Evolutionary conservation across 2,329 filamentous ascomycete genomes (phyloP).

Genomic region (Talaromyces marneffei): DNA sequence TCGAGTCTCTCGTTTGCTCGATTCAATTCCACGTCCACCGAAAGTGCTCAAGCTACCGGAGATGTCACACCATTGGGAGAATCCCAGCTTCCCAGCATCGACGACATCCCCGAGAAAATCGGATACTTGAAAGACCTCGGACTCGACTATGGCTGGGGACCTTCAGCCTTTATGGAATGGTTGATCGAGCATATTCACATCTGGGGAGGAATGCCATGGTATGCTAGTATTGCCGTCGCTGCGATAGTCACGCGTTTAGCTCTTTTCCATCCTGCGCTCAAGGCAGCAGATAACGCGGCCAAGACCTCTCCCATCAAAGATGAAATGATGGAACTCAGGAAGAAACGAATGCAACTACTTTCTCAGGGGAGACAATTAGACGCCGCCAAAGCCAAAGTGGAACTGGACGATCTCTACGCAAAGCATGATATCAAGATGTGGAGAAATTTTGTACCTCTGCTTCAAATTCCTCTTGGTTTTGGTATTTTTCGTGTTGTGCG

Average conservation of each 20-base stretch:
- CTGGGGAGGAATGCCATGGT: slow-evolving; percentile 72
- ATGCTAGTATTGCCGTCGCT: slow-evolving; percentile 62
- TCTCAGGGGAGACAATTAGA: slow-evolving; percentile 42
- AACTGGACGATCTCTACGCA: slow-evolving; percentile 49
- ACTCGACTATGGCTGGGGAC: slow-evolving; percentile 80
- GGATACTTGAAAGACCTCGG: slow-evolving; percentile 80
- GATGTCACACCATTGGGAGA: slow-evolving; percentile 16
- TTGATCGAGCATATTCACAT: slow-evolving; percentile 78
- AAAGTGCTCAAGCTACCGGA: slow-evolving; percentile 4
- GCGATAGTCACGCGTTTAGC: slow-evolving; percentile 59
- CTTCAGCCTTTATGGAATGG: slow-evolving; percentile 68
- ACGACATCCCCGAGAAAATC: slow-evolving; percentile 64
- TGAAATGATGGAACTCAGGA: slow-evolving; percentile 46
- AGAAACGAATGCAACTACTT: slow-evolving; percentile 40
- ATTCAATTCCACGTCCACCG: slow-evolving; percentile 35
- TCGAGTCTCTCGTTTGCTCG: slow-evolving; percentile 26
- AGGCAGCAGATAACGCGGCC: slow-evolving; percentile 57
- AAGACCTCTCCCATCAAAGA: slow-evolving; percentile 53
- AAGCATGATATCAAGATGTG: slow-evolving; percentile 50
- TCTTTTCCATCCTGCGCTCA: slow-evolving; percentile 61
- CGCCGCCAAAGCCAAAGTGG: slow-evolving; percentile 42
- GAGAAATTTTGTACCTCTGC: slow-evolving; percentile 51
- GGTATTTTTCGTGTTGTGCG: slow-evolving; percentile 73
- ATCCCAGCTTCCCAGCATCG: slow-evolving; percentile 30
- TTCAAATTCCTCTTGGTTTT: slow-evolving; percentile 68